Conservation (phyloP, 306 rosid species). For the Rosa lucieae region DNA sequence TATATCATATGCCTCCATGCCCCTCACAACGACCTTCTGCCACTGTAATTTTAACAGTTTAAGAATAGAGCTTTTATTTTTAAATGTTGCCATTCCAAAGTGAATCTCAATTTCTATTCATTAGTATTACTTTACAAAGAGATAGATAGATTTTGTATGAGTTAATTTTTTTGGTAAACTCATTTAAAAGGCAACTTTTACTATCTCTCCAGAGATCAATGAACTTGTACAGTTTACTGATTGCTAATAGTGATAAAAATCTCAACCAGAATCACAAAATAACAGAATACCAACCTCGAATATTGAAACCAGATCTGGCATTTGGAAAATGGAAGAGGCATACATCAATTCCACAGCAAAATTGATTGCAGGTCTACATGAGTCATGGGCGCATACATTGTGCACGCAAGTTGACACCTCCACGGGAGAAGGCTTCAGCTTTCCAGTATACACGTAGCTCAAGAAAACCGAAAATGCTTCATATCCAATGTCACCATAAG, state of each 20-base stretch:
- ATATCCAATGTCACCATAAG: constrained; percentile 50
- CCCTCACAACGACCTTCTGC: background rate
- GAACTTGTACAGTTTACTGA: background rate
- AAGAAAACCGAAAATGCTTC: constrained; percentile 52
- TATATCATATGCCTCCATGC: background rate
- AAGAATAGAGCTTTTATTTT: background rate
- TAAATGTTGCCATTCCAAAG: background rate
- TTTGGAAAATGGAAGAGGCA: constrained; percentile 47
- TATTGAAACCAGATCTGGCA: constrained; percentile 47
- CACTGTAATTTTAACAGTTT: background rate
- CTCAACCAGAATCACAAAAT: background rate
- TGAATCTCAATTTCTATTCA: background rate
- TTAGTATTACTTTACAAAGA: background rate
- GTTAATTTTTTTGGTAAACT: background rate
- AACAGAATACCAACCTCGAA: constrained; percentile 44
- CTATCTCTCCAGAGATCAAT: background rate
- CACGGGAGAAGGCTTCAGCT: constrained; percentile 45
- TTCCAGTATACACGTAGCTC: constrained; percentile 50
- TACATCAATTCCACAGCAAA: constrained; percentile 53
- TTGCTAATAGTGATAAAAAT: background rate
- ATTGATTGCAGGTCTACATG: constrained; percentile 55
- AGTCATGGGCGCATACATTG: constrained; percentile 45
- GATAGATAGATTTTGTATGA: background rate
- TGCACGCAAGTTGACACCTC: constrained; percentile 59
- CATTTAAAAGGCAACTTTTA: background rate